Conservation (phyloP, 169 alveolate genomes). For the Eimeria zaria region DNA sequence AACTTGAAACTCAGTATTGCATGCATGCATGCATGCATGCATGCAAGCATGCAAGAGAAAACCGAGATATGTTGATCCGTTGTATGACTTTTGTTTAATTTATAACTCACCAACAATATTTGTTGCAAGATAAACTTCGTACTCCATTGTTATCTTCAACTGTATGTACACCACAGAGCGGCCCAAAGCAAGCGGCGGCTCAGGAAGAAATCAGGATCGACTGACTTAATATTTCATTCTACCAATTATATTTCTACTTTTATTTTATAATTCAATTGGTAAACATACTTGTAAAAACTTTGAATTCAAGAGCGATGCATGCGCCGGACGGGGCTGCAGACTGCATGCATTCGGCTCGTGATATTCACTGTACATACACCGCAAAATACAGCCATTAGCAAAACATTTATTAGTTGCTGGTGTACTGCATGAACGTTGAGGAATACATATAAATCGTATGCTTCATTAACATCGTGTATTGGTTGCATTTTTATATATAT, state of each 20-base stretch:
- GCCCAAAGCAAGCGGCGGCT: background rate
- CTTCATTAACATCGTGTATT: too few species aligned
- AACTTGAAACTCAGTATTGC: background rate
- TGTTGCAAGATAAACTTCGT: conserved; percentile 40
- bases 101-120: conserved; percentile 29
- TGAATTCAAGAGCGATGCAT: background rate
- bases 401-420: background rate
- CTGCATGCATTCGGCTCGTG: background rate
- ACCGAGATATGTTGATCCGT: background rate
- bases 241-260: too few species aligned
- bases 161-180: background rate
- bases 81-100: background rate
- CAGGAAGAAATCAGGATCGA: background rate
- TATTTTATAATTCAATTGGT: too few species aligned
- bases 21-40: background rate
- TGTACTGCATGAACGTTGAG: background rate
- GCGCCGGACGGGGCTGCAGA: background rate
- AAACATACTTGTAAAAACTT: too few species aligned
- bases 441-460: too few species aligned
- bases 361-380: background rate
- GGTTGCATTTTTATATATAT: too few species aligned
- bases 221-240: background rate
- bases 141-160: conserved; percentile 17
- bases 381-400: background rate
- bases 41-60: too few species aligned